These are phyloP conservation scores for Pluteus cervinus DNA, from an alignment of 768 basidiomycete species.

Conservation along the genomic window DNA sequence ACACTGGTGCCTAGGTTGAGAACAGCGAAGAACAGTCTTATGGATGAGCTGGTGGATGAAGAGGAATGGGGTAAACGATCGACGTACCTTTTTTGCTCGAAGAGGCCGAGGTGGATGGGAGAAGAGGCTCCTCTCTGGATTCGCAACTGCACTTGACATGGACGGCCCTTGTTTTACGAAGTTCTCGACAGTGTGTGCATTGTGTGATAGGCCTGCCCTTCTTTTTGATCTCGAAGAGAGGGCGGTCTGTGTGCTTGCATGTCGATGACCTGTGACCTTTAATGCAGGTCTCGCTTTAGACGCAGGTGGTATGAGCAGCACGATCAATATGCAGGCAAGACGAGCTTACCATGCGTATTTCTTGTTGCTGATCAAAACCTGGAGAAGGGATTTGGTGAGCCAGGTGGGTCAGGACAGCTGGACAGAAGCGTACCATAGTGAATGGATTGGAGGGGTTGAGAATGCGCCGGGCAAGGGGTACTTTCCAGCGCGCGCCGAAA, in stretches of 20 bases:
- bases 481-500: too few relatives aligned
- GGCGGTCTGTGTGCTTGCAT: conserved; percentile 84
- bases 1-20: conserved; percentile 43
- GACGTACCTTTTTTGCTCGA: conserved; percentile 61
- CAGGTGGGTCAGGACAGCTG: conserved; percentile 1
- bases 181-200: conserved; percentile 81
- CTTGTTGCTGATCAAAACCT: conserved; percentile 69
- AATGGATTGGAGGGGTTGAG: conserved; percentile 9
- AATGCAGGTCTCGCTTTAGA: conserved; percentile 79
- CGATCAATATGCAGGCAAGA: conserved; percentile 7
- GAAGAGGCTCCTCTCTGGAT: conserved; percentile 54
- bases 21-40: conserved; percentile 30
- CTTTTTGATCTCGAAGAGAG: conserved; percentile 88
- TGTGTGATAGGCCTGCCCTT: conserved; percentile 91
- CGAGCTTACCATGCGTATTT: conserved; percentile 77
- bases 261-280: conserved; percentile 89
- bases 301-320: conserved; percentile 4
- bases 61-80: conserved; percentile 8
- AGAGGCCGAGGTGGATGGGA: conserved; percentile 35
- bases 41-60: conserved; percentile 33
- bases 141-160: conserved; percentile 86
- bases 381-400: conserved; percentile 8
- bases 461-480: too few relatives aligned
- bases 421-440: conserved; percentile 36
- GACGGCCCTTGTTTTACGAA: conserved; percentile 80